These are phyloP conservation scores for Parachaetomium inaequale DNA, from an alignment of 495 filamentous ascomycete genomes.

Conservation along the genomic window DNA sequence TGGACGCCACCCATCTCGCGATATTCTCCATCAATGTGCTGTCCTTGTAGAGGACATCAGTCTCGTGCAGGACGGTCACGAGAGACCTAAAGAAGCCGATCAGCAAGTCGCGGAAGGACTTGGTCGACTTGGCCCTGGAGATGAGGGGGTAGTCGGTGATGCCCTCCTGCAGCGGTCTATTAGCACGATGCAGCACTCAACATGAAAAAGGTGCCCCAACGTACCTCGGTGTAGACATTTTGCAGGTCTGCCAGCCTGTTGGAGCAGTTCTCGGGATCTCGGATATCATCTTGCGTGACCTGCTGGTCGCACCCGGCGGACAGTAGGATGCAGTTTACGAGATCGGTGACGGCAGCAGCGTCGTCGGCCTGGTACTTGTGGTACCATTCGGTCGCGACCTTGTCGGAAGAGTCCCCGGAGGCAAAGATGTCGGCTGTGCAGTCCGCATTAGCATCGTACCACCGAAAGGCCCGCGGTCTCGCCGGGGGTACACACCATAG, in stretches of 20 bases:
- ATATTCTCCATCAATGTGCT: conserved; percentile 76
- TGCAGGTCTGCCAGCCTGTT: conserved; percentile 70
- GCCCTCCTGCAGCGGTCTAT: conserved; percentile 49
- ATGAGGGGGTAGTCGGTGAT: conserved; percentile 92
- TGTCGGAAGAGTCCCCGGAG: conserved; percentile 63
- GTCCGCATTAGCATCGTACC: conserved; percentile 26
- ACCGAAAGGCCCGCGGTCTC: neutral
- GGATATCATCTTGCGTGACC: conserved; percentile 72
- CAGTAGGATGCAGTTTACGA: conserved; percentile 85
- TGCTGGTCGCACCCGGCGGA: conserved; percentile 74
- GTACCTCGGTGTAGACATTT: conserved; percentile 68
- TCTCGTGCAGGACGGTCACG: conserved; percentile 68
- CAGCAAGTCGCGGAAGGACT: conserved; percentile 71
- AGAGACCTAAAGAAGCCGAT: conserved; percentile 72
- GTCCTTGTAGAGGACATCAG: conserved; percentile 71
- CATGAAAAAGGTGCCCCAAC: conserved; percentile 20
- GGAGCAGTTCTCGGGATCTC: conserved; percentile 76
- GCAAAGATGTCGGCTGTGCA: conserved; percentile 72
- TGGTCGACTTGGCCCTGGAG: conserved; percentile 66
- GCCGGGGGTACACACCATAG: conserved; percentile 57
- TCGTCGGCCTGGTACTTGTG: conserved; percentile 66
- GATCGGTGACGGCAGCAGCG: conserved; percentile 64
- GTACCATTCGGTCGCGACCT: conserved; percentile 79
- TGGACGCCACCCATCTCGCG: conserved; percentile 74
- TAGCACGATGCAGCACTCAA: conserved; percentile 25